Evolutionary conservation across 805 yeast genomes (phyloP).

Genomic region (Clavispora santaluciae): DNA sequence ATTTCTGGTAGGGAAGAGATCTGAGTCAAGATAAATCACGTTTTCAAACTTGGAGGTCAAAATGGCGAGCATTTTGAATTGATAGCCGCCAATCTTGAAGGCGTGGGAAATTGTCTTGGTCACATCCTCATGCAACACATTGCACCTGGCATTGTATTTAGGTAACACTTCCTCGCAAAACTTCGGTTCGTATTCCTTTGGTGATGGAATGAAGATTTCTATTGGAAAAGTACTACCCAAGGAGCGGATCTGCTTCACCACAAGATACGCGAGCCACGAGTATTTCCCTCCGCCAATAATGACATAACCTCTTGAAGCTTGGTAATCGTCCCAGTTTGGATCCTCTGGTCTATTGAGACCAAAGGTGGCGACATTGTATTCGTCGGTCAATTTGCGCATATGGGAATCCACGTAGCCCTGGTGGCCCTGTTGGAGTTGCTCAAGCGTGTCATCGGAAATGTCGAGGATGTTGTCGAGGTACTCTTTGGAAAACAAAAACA

Average conservation of each 20-base stretch:
- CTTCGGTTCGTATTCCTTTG: constrained; percentile 40
- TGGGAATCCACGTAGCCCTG: constrained; percentile 26
- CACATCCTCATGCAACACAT: constrained; percentile 32
- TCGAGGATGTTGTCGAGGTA: constrained; percentile 43
- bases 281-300: constrained; percentile 51
- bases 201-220: constrained; percentile 45
- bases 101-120: constrained; percentile 10
- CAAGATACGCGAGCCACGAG: constrained; percentile 47
- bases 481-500: constrained; percentile 41
- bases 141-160: constrained; percentile 41
- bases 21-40: constrained; percentile 47
- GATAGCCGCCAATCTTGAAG: constrained; percentile 41
- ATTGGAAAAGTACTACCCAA: constrained; percentile 45
- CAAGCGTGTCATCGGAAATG: constrained; percentile 29
- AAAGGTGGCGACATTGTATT: constrained; percentile 27
- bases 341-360: constrained; percentile 28
- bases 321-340: constrained; percentile 37
- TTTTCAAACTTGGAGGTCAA: constrained; percentile 54
- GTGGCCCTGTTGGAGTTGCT: constrained; percentile 36
- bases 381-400: constrained; percentile 24
- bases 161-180: constrained; percentile 45
- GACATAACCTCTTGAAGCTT: constrained; percentile 37
- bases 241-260: constrained; percentile 42
- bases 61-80: constrained; percentile 53
- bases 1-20: constrained; percentile 41